A percentile compares a stretch with the other conserved stretches of the same genome.
Conservation (phyloP, 495 filamentous ascomycete species). For the Polyplosphaeria fusca region DNA sequence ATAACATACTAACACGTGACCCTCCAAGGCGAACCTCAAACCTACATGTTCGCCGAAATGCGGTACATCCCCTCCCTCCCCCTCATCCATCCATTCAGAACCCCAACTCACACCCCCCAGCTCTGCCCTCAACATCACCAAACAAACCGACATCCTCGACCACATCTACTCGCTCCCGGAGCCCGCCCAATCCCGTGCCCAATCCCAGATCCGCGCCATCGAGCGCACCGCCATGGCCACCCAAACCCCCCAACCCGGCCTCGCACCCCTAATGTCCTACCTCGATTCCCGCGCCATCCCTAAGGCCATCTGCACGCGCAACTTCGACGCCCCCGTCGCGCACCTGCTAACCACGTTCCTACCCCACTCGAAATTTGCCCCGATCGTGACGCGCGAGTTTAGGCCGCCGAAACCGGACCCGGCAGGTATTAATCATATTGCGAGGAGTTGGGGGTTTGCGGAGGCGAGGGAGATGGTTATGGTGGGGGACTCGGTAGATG, state of each 20-base stretch:
- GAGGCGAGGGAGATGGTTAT: slow-evolving; percentile 48
- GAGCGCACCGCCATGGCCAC: slow-evolving; percentile 74
- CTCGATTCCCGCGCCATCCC: slow-evolving; percentile 61
- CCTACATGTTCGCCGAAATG: slow-evolving; percentile 91
- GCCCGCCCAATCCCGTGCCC: slow-evolving; percentile 59
- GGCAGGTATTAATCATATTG: slow-evolving; percentile 82
- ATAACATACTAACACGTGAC: too few species aligned
- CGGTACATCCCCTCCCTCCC: slow-evolving; percentile 45
- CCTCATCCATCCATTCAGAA: too few species aligned
- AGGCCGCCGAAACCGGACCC: slow-evolving; percentile 83
- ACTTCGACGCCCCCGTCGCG: slow-evolving; percentile 73
- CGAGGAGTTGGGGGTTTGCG: slow-evolving; percentile 38
- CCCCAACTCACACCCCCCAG: slow-evolving; percentile 41
- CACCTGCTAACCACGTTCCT: slow-evolving; percentile 76
- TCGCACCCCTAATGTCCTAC: slow-evolving; percentile 72
- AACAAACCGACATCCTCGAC: slow-evolving; percentile 75
- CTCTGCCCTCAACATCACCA: slow-evolving; percentile 62
- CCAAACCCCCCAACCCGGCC: slow-evolving; percentile 77
- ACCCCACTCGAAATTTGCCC: slow-evolving; percentile 61
- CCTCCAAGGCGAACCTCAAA: slow-evolving; percentile 67
- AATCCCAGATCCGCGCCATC: slow-evolving; percentile 69
- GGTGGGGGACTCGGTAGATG: slow-evolving; percentile 88
- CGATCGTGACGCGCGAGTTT: slow-evolving; percentile 85
- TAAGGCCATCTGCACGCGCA: slow-evolving; percentile 89
- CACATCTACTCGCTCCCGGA: slow-evolving; percentile 74